A percentile compares a stretch with the other conserved stretches of the same genome.
Conservation (phyloP, 768 basidiomycete genomes). For the Pulveroboletus sp. region DNA sequence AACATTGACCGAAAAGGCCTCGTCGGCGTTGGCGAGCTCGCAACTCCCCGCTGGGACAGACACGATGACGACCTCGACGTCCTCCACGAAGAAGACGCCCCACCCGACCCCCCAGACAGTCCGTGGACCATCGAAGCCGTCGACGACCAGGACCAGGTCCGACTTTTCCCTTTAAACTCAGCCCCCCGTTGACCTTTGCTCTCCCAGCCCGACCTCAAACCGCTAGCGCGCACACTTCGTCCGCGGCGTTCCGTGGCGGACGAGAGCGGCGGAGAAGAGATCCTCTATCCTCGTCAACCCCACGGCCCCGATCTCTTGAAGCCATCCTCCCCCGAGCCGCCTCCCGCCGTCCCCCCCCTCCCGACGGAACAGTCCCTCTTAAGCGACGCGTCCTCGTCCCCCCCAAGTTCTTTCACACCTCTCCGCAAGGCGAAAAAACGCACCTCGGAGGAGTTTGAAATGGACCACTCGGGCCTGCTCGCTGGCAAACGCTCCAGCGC, state of each 20-base stretch:
- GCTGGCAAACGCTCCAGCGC: slow-evolving; percentile 46
- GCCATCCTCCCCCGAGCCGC: slow-evolving; percentile 27
- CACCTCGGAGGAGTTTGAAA: slow-evolving; percentile 78
- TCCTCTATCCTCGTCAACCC: slow-evolving; percentile 74
- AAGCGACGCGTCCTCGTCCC: slow-evolving; percentile 36
- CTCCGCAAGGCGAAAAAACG: slow-evolving; percentile 64
- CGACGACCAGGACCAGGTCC: slow-evolving; percentile 67
- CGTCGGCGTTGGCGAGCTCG: slow-evolving; percentile 91
- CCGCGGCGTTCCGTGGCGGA: slow-evolving; percentile 64
- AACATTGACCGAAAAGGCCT: slow-evolving; percentile 81
- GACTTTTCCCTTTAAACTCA: slow-evolving; percentile 12
- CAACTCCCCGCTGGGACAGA: slow-evolving; percentile 92
- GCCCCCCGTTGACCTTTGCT: background rate
- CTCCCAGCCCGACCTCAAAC: slow-evolving; percentile 42
- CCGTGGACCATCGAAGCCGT: slow-evolving; percentile 88
- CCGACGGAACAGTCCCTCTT: slow-evolving; percentile 30
- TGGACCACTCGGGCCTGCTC: slow-evolving; percentile 64
- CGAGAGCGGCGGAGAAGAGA: slow-evolving; percentile 89
- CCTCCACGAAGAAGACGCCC: slow-evolving; percentile 29
- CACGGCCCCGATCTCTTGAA: slow-evolving; percentile 29
- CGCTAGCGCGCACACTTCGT: slow-evolving; percentile 49
- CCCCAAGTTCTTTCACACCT: slow-evolving; percentile 63
- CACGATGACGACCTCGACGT: slow-evolving; percentile 36
- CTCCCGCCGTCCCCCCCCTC: slow-evolving; percentile 29
- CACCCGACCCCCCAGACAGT: slow-evolving; percentile 61